Evolutionary conservation across 2,329 filamentous ascomycete genomes (phyloP).

Genomic region (Botryotinia convoluta): DNA sequence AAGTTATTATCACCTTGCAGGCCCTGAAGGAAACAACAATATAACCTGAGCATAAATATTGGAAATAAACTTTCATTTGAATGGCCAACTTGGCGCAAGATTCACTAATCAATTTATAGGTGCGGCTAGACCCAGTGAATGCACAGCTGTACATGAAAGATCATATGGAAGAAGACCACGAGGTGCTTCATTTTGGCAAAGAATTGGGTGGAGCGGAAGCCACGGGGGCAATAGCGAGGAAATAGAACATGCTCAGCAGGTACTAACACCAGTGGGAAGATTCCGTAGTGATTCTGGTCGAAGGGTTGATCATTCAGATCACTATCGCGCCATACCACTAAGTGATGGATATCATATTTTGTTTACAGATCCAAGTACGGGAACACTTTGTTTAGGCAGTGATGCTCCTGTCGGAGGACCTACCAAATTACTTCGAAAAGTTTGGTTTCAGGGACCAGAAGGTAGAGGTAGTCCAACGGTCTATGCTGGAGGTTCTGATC

Average conservation of each 20-base stretch:
- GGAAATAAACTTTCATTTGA: no score
- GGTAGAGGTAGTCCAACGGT: constrained; percentile 44
- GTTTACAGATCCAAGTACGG: constrained; percentile 59
- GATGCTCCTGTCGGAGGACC: constrained; percentile 56
- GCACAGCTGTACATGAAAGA: constrained; percentile 32
- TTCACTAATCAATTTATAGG: neutral
- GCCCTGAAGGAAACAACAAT: neutral
- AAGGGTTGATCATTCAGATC: constrained; percentile 45
- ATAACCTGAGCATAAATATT: neutral
- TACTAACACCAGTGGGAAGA: constrained; percentile 22
- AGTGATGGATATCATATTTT: constrained; percentile 64
- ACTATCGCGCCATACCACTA: constrained; percentile 62
- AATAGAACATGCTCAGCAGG: constrained; percentile 19
- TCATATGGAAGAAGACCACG: constrained; percentile 30
- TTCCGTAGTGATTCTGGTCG: constrained; percentile 26
- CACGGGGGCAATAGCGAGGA: constrained; percentile 22
- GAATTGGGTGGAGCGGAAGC: constrained; percentile 23
- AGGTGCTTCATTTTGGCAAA: constrained; percentile 34
- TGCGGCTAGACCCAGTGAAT: constrained; percentile 46
- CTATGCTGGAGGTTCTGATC: constrained; percentile 57
- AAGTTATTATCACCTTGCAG: neutral
- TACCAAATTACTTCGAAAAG: constrained; percentile 56
- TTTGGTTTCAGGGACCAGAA: constrained; percentile 47
- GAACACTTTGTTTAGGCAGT: constrained; percentile 57
- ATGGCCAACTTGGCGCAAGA: neutral